These are phyloP conservation scores for Backusella psychrophila DNA, from an alignment of 192 early-diverging fungal species.

Conservation along the genomic window DNA sequence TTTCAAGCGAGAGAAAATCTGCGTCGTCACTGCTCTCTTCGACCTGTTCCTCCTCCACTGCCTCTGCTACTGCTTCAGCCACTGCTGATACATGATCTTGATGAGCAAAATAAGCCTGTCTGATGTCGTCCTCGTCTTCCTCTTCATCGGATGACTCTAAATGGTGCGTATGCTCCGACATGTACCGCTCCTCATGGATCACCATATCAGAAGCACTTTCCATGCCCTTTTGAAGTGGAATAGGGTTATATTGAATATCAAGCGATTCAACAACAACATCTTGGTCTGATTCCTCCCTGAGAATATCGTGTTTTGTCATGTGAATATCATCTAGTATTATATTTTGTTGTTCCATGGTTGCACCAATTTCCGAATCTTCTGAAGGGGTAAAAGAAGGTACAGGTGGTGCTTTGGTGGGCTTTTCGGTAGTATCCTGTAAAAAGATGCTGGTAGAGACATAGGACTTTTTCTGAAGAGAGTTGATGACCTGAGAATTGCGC, in stretches of 20 bases:
- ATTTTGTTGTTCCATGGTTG: not conserved
- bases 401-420: not conserved
- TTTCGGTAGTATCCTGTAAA: not conserved
- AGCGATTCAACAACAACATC: not conserved
- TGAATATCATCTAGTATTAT: not conserved
- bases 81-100: not conserved
- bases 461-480: constrained; percentile 22
- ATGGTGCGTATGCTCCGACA: not conserved
- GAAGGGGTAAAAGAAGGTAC: not conserved
- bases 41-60: not conserved
- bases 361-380: not conserved
- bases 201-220: not conserved
- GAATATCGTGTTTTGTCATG: not conserved
- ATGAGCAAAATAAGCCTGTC: not conserved
- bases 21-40: not conserved
- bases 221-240: not conserved
- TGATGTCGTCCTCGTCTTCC: not conserved
- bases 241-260: not conserved
- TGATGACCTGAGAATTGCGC: constrained; percentile 27
- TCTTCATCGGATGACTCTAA: not conserved
- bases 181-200: not conserved
- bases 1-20: not conserved
- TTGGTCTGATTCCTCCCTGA: not conserved
- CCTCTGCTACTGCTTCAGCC: not conserved
- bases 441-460: constrained; percentile 30